Conservation (phyloP, 2,329 filamentous ascomycete genomes). For the Aspergillus ruber region DNA sequence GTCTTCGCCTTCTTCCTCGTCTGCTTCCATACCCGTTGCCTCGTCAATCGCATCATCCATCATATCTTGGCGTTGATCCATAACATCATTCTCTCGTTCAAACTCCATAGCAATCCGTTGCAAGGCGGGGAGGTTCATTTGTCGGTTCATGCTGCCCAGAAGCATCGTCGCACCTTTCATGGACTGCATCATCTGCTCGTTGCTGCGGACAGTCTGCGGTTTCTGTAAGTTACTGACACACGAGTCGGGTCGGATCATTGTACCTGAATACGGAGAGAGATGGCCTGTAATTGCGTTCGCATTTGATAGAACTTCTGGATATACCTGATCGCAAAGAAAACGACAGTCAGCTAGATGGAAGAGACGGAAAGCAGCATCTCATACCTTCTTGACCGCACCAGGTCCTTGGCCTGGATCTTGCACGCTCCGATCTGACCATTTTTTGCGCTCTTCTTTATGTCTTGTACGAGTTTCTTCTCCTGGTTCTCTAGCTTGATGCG, state of each 20-base stretch:
- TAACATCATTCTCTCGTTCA: slow-evolving; percentile 96
- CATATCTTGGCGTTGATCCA: slow-evolving; percentile 98
- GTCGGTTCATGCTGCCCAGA: slow-evolving; percentile 91
- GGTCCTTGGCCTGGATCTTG: slow-evolving; percentile 96
- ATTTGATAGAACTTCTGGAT: slow-evolving; percentile 98
- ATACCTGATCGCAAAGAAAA: slow-evolving; percentile 54
- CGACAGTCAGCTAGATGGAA: not conserved
- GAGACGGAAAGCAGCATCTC: slow-evolving; percentile 6
- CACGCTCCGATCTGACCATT: slow-evolving; percentile 97
- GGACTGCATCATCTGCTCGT: slow-evolving; percentile 99
- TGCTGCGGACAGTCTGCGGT: slow-evolving; percentile 81
- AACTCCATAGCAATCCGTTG: slow-evolving; percentile 99
- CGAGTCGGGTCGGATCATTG: slow-evolving; percentile 6
- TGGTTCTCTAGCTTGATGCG: slow-evolving; percentile 95
- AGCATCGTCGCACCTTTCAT: slow-evolving; percentile 97
- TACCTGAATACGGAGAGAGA: slow-evolving; percentile 90
- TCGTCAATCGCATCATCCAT: slow-evolving; percentile 99
- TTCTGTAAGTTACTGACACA: slow-evolving; percentile 5
- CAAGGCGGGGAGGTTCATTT: slow-evolving; percentile 92
- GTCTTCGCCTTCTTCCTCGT: slow-evolving; percentile 94
- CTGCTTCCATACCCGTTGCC: slow-evolving; percentile 72
- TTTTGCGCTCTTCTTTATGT: slow-evolving; percentile 98
- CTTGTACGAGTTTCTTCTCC: slow-evolving; percentile 90
- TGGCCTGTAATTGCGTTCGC: slow-evolving; percentile 93
- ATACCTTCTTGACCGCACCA: slow-evolving; percentile 80